Evolutionary conservation across 1,284 basidiomycete species (phyloP), one percentile per base, ranked within the genome.

Genomic region (Neolentinus lepideus): DNA sequence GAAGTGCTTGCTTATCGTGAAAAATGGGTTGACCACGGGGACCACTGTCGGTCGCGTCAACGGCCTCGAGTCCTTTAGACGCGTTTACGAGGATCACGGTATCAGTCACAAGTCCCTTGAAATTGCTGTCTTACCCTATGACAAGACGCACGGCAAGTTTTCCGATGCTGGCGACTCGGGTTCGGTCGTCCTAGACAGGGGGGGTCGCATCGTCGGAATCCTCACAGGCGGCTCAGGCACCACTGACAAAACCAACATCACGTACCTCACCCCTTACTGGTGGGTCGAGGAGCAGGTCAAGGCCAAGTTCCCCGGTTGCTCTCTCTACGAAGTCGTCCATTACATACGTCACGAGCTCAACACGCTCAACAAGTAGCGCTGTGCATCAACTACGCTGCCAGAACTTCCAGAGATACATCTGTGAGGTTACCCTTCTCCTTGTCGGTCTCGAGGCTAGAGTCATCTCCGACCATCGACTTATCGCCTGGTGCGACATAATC

Each of bases 221-320:
- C 56, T 69, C 54, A 67, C 62, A 26, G 63, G 67, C 38, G 64
- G 65, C 47, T 50, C 47, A 27, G 66, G 65, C 53, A 19, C 54
- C 4, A 53, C 54, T 16, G 57, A 61, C 38, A 36, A 56, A 19
- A 62, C 60, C 9, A 62, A 65, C 46, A 54, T 62, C 53, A 59
- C 67, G 2, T 69, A 68, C 56, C 43, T 61, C 51, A 68, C 67
- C n/a, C 66, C 66, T 10, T 67, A 60, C 58, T 65, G 50, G 56
- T 61, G 53, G 53, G 38, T 69, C 57, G 57, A 66, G 46, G 29
- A 57, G 58, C 57, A 57, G 22, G 63, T 69, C 61, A 61, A 63
- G 61, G 53, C 43, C 29, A 56, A 58, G 33, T 65, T 58, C 55
- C 64, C 64, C 46, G 57, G 56, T 51, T 58, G n/a, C 59, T 58